These are phyloP conservation scores for Cyclotella cryptica DNA, from an alignment of 108 stramenopile genomes.

Conservation along the genomic window DNA sequence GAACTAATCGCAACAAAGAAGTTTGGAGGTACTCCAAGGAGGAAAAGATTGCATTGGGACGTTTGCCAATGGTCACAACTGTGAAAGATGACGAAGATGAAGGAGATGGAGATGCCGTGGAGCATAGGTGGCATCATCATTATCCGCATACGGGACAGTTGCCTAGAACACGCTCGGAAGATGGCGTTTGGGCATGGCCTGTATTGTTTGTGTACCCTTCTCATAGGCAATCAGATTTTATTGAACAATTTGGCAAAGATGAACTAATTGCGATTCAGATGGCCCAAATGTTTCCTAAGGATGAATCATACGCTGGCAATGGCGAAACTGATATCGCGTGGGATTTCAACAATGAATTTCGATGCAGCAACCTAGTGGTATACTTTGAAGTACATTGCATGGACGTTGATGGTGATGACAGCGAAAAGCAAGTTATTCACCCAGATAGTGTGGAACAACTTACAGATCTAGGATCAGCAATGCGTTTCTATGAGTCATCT, in stretches of 20 bases:
- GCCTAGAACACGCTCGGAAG: constrained; percentile 44
- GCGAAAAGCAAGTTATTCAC: constrained; percentile 56
- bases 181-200: constrained; percentile 79
- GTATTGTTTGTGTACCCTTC: constrained; percentile 88
- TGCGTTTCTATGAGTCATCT: constrained; percentile 88
- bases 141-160: constrained; percentile 83
- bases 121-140: constrained; percentile 88
- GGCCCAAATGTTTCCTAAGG: constrained; percentile 89
- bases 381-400: constrained; percentile 88
- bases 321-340: constrained; percentile 74
- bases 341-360: constrained; percentile 90
- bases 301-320: constrained; percentile 67
- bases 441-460: constrained; percentile 81
- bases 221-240: constrained; percentile 88
- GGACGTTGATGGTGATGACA: constrained; percentile 20
- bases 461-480: constrained; percentile 70
- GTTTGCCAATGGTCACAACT: constrained; percentile 78
- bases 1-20: constrained; percentile 75
- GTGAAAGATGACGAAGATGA: constrained; percentile 82
- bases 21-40: constrained; percentile 90
- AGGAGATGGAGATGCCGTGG: constrained; percentile 54
- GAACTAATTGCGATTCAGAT: constrained; percentile 86
- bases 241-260: constrained; percentile 74
- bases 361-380: constrained; percentile 83
- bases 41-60: constrained; percentile 68